These are phyloP conservation scores for Polygonum maritimum DNA, from an alignment of 148 eudicot species.

Conservation along the genomic window DNA sequence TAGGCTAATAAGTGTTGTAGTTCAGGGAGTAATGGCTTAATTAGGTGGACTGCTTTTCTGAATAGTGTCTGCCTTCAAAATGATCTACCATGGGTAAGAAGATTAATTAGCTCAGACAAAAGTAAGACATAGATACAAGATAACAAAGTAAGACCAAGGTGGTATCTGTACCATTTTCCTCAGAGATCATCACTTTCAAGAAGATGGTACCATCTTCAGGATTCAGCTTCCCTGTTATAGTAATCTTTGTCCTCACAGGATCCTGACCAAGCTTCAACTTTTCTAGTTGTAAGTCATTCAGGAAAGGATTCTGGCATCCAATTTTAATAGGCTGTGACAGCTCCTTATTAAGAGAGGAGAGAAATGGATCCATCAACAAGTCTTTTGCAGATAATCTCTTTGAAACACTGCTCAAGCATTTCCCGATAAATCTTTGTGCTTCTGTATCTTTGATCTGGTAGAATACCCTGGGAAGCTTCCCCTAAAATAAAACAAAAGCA, in stretches of 20 bases:
- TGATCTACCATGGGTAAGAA: too few relatives aligned
- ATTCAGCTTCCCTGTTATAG: conserved; percentile 59
- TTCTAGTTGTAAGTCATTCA: conserved; percentile 4
- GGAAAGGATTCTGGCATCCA: conserved; percentile 16
- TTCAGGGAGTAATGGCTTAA: too few relatives aligned
- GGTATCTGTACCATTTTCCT: conserved; percentile 36
- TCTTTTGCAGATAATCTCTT: conserved; percentile 53
- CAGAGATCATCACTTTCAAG: conserved; percentile 58
- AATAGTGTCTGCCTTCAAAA: too few relatives aligned
- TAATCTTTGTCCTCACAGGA: conserved; percentile 45
- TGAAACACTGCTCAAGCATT: conserved; percentile 54
- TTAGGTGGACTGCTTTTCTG: too few relatives aligned
- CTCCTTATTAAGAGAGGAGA: conserved; percentile 26
- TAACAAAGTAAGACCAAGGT: background rate
- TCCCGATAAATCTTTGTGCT: conserved; percentile 51
- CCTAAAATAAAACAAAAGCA: conserved; percentile 23
- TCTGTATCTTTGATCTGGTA: conserved; percentile 41
- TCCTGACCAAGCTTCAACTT: conserved; percentile 11
- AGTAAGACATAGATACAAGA: background rate
- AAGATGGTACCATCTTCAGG: conserved; percentile 50
- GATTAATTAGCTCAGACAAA: background rate
- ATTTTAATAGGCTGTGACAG: conserved; percentile 13
- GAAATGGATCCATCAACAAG: conserved; percentile 58
- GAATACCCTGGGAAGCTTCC: conserved; percentile 61
- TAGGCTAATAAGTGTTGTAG: background rate